phyloP scores from a whole-genome alignment of 2,329 filamentous ascomycete genomes.

The Phyllosticta paracitricarpa region DNA sequence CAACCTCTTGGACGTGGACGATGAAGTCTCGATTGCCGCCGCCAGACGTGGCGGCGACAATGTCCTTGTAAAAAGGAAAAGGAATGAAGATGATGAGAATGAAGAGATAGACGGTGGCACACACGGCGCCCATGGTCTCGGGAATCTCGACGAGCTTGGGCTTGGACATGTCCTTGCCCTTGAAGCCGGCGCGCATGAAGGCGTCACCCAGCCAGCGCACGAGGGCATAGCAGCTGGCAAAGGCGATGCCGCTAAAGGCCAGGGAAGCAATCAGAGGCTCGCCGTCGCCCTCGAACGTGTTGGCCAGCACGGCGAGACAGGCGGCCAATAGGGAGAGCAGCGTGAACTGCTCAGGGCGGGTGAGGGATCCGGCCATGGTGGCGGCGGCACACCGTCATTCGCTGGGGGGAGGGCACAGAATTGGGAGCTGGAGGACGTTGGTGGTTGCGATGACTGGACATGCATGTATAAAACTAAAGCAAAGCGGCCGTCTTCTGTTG shows the following conservation, averaged over 20 bases:
- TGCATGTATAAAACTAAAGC: neutral
- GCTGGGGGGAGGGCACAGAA: neutral
- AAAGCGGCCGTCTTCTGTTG: neutral
- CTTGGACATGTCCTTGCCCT: slow-evolving; percentile 83
- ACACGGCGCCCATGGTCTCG: slow-evolving; percentile 92
- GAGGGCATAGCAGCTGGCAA: slow-evolving; percentile 70
- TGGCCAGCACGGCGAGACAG: slow-evolving; percentile 63
- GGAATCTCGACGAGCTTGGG: slow-evolving; percentile 67
- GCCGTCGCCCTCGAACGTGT: slow-evolving; percentile 75
- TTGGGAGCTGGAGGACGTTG: neutral
- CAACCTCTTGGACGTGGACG: slow-evolving; percentile 59
- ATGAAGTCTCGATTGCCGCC: slow-evolving; percentile 86
- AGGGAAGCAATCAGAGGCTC: slow-evolving; percentile 83
- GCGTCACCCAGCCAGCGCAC: slow-evolving; percentile 88
- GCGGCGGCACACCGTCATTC: neutral
- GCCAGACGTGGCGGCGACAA: slow-evolving; percentile 87
- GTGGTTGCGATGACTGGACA: neutral
- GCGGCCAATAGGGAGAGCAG: slow-evolving; percentile 55
- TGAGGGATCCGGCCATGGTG: slow-evolving; percentile 32
- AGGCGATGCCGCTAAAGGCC: slow-evolving; percentile 77
- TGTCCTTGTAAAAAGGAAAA: slow-evolving; percentile 96
- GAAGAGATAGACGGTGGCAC: slow-evolving; percentile 84
- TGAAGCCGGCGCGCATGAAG: slow-evolving; percentile 80
- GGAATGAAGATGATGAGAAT: slow-evolving; percentile 87
- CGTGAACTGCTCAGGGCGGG: slow-evolving; percentile 44